These are phyloP conservation scores for Monosporascus sp. DNA, from an alignment of 2,329 filamentous ascomycete genomes.

Conservation along the genomic window DNA sequence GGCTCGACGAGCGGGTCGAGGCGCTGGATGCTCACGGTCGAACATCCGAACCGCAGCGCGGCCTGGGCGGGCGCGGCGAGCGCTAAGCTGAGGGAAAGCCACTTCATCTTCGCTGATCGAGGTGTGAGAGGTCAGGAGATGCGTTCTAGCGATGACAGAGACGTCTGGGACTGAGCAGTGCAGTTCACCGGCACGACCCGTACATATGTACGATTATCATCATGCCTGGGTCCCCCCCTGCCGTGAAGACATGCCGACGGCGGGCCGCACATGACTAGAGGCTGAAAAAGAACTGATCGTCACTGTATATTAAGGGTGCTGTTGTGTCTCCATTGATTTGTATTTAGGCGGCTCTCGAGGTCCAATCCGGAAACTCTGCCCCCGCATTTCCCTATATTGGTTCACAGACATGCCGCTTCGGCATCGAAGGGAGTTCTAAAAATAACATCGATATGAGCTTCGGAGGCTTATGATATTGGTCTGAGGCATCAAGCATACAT, in stretches of 20 bases:
- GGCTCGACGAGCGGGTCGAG: conserved; percentile 26
- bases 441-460: not conserved
- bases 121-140: conserved; percentile 2
- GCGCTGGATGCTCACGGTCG: conserved; percentile 22
- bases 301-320: conserved; percentile 4
- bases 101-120: conserved; percentile 20
- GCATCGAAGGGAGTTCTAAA: conserved; percentile 5
- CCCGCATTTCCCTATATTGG: conserved; percentile 14
- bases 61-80: conserved; percentile 23
- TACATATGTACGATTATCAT: conserved; percentile 12
- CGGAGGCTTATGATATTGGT: conserved; percentile 1
- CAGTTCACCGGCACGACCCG: conserved; percentile 1
- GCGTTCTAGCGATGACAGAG: conserved; percentile 5
- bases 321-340: conserved; percentile 11
- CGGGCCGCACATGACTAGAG: conserved; percentile 1
- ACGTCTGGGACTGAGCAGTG: not conserved
- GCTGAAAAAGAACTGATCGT: conserved; percentile 8
- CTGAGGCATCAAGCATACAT: not conserved
- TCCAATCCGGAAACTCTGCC: conserved; percentile 12
- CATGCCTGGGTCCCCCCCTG: not conserved
- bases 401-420: conserved; percentile 8
- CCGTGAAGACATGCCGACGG: conserved; percentile 15
- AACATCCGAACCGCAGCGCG: conserved; percentile 25
- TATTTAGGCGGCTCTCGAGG: conserved; percentile 14
- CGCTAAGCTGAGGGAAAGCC: conserved; percentile 13